Evolutionary conservation across 768 basidiomycete species (phyloP).

Genomic region (Agaricus subrufescens): DNA sequence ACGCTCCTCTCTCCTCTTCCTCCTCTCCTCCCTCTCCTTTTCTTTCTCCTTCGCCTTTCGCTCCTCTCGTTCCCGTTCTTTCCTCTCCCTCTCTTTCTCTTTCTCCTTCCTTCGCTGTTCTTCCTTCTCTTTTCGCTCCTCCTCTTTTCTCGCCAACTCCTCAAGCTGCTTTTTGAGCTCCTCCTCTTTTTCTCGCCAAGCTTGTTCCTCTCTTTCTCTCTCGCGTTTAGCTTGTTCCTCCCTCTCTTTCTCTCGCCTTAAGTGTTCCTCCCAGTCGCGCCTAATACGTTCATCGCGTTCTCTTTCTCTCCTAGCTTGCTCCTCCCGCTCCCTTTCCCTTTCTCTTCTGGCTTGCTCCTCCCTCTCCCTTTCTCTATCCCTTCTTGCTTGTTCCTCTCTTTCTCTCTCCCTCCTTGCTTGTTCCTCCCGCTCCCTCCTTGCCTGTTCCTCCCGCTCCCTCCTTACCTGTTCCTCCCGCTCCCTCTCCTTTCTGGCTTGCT

Average conservation of each 20-base stretch:
- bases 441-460: conserved; percentile 12
- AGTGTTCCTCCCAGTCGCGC: conserved; percentile 12
- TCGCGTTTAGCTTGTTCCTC: conserved; percentile 10
- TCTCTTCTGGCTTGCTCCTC: conserved; percentile 1
- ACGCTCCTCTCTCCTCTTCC: conserved; percentile 6
- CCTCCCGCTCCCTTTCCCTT: neutral
- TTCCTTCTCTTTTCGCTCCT: conserved; percentile 11
- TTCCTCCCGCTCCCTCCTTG: conserved; percentile 10
- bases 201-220: conserved; percentile 11
- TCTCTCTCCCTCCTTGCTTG: neutral
- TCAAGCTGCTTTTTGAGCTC: conserved; percentile 6
- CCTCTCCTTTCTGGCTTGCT: neutral
- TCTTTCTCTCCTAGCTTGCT: conserved; percentile 10
- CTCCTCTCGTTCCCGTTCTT: conserved; percentile 12
- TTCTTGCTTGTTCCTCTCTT: neutral
- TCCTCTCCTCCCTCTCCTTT: conserved; percentile 10
- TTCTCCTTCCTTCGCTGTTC: conserved; percentile 14
- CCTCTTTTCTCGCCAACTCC: conserved; percentile 5
- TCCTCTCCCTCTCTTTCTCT: conserved; percentile 12
- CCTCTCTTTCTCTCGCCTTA: conserved; percentile 11
- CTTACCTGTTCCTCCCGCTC: conserved; percentile 9
- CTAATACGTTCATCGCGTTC: conserved; percentile 6
- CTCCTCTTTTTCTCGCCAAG: conserved; percentile 17
- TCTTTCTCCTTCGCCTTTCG: conserved; percentile 4
- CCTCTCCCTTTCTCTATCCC: neutral